Percentiles rank a stretch among this genome's conserved stretches.
Conservation (phyloP, 495 filamentous ascomycete genomes). For the Penicillium pulvis region DNA sequence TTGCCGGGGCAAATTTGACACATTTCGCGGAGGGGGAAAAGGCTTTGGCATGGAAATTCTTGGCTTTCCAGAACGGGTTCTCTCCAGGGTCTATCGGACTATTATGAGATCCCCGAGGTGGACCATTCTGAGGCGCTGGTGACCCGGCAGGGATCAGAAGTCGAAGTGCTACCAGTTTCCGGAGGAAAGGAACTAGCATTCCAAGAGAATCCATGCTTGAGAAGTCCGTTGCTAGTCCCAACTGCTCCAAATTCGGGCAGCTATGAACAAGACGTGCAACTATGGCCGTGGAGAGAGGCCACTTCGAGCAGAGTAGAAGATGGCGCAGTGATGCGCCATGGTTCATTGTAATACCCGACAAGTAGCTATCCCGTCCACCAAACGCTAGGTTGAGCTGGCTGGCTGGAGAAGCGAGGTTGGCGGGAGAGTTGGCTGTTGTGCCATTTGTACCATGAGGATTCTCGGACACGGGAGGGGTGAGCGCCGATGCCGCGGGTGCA, state of each 20-base stretch:
- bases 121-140: conserved; percentile 12
- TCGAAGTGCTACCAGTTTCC: conserved; percentile 45
- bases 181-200: conserved; percentile 51
- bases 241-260: conserved; percentile 62
- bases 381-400: conserved; percentile 26
- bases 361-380: conserved; percentile 46
- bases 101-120: background rate
- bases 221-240: conserved; percentile 51
- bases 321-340: conserved; percentile 56
- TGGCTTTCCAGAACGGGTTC: background rate
- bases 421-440: conserved; percentile 24
- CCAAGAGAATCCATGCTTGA: conserved; percentile 45
- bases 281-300: conserved; percentile 51
- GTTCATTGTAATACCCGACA: conserved; percentile 45
- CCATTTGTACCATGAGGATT: conserved; percentile 12
- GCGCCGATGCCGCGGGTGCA: conserved; percentile 17
- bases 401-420: conserved; percentile 27
- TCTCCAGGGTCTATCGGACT: background rate
- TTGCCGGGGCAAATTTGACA: conserved; percentile 4
- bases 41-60: conserved; percentile 5
- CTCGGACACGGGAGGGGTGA: conserved; percentile 35
- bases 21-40: background rate
- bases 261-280: conserved; percentile 53
- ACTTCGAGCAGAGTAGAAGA: conserved; percentile 59
- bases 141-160: conserved; percentile 42